phyloP scores from a whole-genome alignment of 2,329 filamentous ascomycete species.

The Penicillium frequentans region DNA sequence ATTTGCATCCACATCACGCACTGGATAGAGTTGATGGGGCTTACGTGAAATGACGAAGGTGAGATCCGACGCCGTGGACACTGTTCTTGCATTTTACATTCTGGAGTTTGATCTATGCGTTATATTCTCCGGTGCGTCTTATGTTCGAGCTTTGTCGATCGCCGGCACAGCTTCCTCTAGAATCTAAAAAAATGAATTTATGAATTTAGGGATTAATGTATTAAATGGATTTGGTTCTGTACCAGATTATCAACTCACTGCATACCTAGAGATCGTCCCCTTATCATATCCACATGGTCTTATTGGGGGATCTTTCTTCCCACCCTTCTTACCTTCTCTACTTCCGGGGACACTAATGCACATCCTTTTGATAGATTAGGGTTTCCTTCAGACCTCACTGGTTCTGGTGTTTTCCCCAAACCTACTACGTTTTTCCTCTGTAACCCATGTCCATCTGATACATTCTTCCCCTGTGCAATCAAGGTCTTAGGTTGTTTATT shows the following conservation, averaged over 20 bases:
- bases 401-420: not conserved
- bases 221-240: not conserved
- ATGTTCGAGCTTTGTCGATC: slow-evolving; percentile 13
- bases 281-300: slow-evolving; percentile 15
- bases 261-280: slow-evolving; percentile 17
- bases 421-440: slow-evolving; percentile 8
- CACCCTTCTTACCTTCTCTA: not conserved
- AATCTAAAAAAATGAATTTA: not conserved
- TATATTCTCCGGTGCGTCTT: not conserved
- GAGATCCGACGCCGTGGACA: not conserved
- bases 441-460: slow-evolving; percentile 27
- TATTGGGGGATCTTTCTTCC: slow-evolving; percentile 18
- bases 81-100: not conserved
- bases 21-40: slow-evolving; percentile 11
- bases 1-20: slow-evolving; percentile 6
- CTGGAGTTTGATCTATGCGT: not conserved
- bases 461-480: slow-evolving; percentile 20
- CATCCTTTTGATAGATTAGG: slow-evolving; percentile 13
- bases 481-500: slow-evolving; percentile 1
- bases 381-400: slow-evolving; percentile 8
- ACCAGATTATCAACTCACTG: slow-evolving; percentile 1
- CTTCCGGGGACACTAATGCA: slow-evolving; percentile 14
- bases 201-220: not conserved
- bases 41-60: slow-evolving; percentile 1
- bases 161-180: slow-evolving; percentile 2